Evolutionary conservation across 2,329 filamentous ascomycete species (phyloP), one percentile per base, ranked within the genome.

Genomic region (Thelonectria olida): DNA sequence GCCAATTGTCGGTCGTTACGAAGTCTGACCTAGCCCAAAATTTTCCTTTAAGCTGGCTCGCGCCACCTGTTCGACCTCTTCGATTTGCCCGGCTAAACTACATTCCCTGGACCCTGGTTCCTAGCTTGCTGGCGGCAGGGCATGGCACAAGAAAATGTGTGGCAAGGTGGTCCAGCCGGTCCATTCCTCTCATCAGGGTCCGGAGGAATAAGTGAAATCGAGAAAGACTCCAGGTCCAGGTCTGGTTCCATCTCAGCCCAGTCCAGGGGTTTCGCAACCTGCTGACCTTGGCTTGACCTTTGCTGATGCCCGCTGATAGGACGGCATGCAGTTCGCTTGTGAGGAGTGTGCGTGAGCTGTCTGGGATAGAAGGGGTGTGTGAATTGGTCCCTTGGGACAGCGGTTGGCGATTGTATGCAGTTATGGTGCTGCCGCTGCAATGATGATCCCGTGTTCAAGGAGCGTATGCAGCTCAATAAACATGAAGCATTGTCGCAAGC

Each of bases 1-100:
- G 12, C 39, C 31, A 34, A 39, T 23, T 15, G 42, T 38, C 55
- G 56, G n/a, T n/a, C n/a, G n/a, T n/a, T n/a, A n/a, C n/a, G n/a
- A n/a, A n/a, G n/a, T n/a, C 31, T 34, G 51, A 28, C 31, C 54
- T 58, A 38, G 39, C 45, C 28, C 15, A 36, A 10, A 27, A 49
- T 9, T 28, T 55, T 23, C n/a, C 4, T 42, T 31, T 10, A 19
- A 51, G 25, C 58, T 12, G 52, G 42, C 39, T 61, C 52, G 58
- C 58, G 47, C 47, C 52, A 53, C 38, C 45, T 36, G 52, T 45
- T 52, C 48, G 31, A 36, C 41, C 12, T 27, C 44, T 44, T 25
- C 63, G 52, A 63, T 66, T 70, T 66, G 64, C 25, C 56, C 68
- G 68, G 68, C 47, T 69, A 70, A 66, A 64, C 28, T 31, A 42